Percentiles rank a stretch among this genome's conserved stretches.
These are phyloP conservation scores for Chaetomiaceae sp. DNA, from an alignment of 2,329 filamentous ascomycete species.

Conservation along the genomic window DNA sequence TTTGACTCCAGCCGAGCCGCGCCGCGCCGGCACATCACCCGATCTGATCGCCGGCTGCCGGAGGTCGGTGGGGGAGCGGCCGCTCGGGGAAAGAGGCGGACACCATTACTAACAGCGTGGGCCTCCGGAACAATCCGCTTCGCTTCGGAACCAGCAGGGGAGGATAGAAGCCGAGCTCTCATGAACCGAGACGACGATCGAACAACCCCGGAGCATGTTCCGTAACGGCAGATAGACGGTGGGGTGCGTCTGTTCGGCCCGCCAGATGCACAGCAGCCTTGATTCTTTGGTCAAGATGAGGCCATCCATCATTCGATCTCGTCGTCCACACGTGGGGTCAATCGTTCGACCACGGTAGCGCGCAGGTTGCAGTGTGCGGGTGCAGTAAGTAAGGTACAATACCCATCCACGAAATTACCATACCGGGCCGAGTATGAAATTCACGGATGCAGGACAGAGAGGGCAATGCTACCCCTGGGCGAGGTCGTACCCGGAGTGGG, in stretches of 20 bases:
- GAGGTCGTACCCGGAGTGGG: not conserved
- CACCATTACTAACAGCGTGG: too few relatives aligned
- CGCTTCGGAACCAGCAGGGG: too few relatives aligned
- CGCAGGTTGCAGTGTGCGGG: not conserved
- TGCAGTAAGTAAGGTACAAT: too few relatives aligned
- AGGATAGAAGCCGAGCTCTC: too few relatives aligned
- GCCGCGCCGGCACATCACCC: not conserved
- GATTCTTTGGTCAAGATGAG: not conserved
- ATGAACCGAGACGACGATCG: too few relatives aligned
- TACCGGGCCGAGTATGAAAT: not conserved
- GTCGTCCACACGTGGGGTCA: conserved; percentile 11
- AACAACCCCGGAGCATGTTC: not conserved
- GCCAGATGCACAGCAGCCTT: not conserved
- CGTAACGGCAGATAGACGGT: too few relatives aligned
- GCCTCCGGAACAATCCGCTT: too few relatives aligned
- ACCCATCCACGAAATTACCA: too few relatives aligned
- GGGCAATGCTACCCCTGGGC: not conserved
- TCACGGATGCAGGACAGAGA: not conserved
- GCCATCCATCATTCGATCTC: conserved; percentile 13
- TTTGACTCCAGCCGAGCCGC: not conserved
- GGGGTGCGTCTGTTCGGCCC: not conserved
- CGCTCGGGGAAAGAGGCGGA: not conserved
- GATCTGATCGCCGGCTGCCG: not conserved
- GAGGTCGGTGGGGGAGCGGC: not conserved
- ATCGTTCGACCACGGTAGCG: conserved; percentile 9